Evolutionary conservation across 2,329 filamentous ascomycete genomes (phyloP).

Genomic region (Talaromyces piceae): DNA sequence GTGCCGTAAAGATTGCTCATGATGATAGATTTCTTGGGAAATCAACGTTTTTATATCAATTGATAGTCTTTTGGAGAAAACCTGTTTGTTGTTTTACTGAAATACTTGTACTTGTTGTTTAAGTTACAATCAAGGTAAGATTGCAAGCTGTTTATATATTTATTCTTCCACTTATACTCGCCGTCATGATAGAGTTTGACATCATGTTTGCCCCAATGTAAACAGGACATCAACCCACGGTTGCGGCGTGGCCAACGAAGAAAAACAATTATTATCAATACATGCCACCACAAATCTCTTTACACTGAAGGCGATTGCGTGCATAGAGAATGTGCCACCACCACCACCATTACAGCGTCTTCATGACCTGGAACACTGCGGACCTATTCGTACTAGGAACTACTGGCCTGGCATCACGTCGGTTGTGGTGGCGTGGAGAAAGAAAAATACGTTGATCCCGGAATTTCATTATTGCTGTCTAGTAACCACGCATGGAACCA

Average conservation of each 20-base stretch:
- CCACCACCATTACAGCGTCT: not conserved
- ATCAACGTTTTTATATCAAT: too few species aligned
- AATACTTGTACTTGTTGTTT: slow-evolving; percentile 1
- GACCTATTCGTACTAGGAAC: not conserved
- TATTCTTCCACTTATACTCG: not conserved
- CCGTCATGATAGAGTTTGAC: slow-evolving; percentile 11
- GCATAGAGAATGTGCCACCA: not conserved
- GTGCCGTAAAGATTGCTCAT: slow-evolving; percentile 8
- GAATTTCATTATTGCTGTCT: not conserved
- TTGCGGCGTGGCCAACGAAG: not conserved
- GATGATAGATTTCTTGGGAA: not conserved
- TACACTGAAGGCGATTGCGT: not conserved
- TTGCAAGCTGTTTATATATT: slow-evolving; percentile 4
- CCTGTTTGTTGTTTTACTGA: not conserved
- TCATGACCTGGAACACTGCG: not conserved
- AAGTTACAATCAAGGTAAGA: slow-evolving; percentile 1
- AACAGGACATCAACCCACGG: not conserved
- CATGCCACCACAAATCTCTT: not conserved
- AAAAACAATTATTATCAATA: not conserved
- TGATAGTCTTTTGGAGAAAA: too few species aligned
- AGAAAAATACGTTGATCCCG: not conserved
- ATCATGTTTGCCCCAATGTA: slow-evolving; percentile 9
- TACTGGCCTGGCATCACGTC: not conserved
- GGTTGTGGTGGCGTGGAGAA: not conserved
- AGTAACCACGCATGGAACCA: not conserved